Conservation (phyloP, 495 filamentous ascomycete genomes). For the Penicillium verhagenii region DNA sequence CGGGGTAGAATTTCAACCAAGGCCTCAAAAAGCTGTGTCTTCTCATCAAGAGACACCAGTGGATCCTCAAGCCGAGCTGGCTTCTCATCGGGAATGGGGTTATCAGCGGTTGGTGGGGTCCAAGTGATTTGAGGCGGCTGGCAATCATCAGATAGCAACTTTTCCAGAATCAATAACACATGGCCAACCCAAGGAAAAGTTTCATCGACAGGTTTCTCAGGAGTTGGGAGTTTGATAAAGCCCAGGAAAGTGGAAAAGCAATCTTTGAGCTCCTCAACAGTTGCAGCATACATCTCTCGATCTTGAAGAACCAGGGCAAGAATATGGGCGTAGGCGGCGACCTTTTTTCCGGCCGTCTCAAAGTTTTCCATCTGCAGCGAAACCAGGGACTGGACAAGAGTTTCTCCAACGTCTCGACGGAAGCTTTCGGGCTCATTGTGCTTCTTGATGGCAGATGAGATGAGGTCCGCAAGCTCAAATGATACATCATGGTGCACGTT, state of each 20-base stretch:
- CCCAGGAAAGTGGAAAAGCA: slow-evolving; percentile 70
- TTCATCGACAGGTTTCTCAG: slow-evolving; percentile 65
- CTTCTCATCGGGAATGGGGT: slow-evolving; percentile 44
- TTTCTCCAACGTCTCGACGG: slow-evolving; percentile 74
- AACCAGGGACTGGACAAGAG: slow-evolving; percentile 81
- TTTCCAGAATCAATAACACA: slow-evolving; percentile 86
- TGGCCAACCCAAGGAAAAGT: slow-evolving; percentile 89
- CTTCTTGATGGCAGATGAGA: slow-evolving; percentile 72
- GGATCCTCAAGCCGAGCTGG: slow-evolving; percentile 58
- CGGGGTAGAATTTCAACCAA: slow-evolving; percentile 80
- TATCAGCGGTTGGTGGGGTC: slow-evolving; percentile 61
- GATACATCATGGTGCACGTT: slow-evolving; percentile 85
- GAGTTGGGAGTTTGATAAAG: slow-evolving; percentile 68
- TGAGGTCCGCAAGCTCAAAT: slow-evolving; percentile 86
- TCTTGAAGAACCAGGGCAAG: slow-evolving; percentile 85
- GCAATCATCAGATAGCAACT: slow-evolving; percentile 80
- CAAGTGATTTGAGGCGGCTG: slow-evolving; percentile 75
- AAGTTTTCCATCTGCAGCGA: slow-evolving; percentile 76
- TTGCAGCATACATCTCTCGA: slow-evolving; percentile 73
- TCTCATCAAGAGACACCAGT: slow-evolving; percentile 64
- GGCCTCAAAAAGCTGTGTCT: slow-evolving; percentile 66
- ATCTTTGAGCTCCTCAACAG: slow-evolving; percentile 72
- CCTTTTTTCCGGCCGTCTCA: slow-evolving; percentile 69
- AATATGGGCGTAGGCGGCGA: slow-evolving; percentile 91
- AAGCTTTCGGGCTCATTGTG: slow-evolving; percentile 59